phyloP scores from a whole-genome alignment of 1,284 basidiomycete genomes.

The Irpex lacteus region DNA sequence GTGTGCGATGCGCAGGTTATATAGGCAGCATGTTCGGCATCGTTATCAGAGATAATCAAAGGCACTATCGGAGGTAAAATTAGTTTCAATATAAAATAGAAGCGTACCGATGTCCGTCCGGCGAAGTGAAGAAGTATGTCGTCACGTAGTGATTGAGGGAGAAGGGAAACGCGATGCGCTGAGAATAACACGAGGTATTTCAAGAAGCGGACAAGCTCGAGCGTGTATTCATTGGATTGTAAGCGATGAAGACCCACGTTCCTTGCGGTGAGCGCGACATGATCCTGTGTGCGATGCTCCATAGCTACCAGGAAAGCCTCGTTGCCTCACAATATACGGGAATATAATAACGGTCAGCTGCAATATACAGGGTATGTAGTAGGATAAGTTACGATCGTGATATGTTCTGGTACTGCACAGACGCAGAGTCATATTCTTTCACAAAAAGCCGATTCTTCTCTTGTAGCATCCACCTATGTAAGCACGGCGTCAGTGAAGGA shows the following conservation, averaged over 20 bases:
- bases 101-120: not conserved
- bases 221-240: too few relatives aligned
- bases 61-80: not conserved
- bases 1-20: too few relatives aligned
- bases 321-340: not conserved
- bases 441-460: slow-evolving; percentile 70
- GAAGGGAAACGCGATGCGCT: not conserved
- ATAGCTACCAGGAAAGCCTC: not conserved
- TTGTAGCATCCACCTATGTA: slow-evolving; percentile 60
- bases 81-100: not conserved
- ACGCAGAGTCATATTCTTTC: slow-evolving; percentile 70
- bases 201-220: not conserved
- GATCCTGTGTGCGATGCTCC: too few relatives aligned
- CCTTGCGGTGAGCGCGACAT: not conserved
- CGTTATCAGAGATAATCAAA: not conserved
- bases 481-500: not conserved
- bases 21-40: not conserved
- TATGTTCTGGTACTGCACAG: slow-evolving; percentile 72
- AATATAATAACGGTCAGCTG: not conserved
- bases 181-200: not conserved
- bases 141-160: not conserved
- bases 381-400: slow-evolving; percentile 42
- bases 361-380: not conserved
- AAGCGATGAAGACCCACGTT: too few relatives aligned
- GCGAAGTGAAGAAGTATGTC: not conserved